These are phyloP conservation scores for Picea engelmannii DNA, from an alignment of 83 land plant species.

Conservation along the genomic window DNA sequence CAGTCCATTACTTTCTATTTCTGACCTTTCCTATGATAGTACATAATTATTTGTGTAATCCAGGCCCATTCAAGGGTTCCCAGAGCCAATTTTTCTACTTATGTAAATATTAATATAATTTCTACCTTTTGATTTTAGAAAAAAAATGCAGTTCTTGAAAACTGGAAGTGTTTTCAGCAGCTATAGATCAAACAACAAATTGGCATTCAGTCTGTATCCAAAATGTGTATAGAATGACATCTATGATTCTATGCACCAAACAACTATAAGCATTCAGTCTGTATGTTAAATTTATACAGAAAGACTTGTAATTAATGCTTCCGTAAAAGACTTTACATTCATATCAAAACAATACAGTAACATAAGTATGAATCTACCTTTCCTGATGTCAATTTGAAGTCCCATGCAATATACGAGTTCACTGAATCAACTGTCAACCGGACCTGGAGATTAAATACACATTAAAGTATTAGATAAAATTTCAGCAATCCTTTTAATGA, in stretches of 20 bases:
- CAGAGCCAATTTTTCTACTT: too few species aligned
- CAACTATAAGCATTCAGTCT: background rate
- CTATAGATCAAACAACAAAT: background rate
- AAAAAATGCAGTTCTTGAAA: background rate
- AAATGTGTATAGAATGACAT: too few species aligned
- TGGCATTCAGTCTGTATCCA: too few species aligned
- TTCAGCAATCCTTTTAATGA: background rate
- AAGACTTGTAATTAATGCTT: background rate
- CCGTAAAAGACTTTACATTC: background rate
- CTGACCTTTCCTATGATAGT: too few species aligned
- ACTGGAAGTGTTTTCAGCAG: background rate
- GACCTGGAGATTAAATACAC: slow-evolving; percentile 52
- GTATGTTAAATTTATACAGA: background rate
- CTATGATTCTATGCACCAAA: too few species aligned
- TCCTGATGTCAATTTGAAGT: slow-evolving; percentile 86
- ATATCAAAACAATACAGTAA: background rate
- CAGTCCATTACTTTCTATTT: too few species aligned
- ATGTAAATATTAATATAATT: too few species aligned
- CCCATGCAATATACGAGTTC: slow-evolving; percentile 98
- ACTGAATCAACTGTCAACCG: slow-evolving; percentile 65
- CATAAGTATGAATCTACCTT: slow-evolving; percentile 43
- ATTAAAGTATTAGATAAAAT: background rate
- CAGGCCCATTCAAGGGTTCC: too few species aligned
- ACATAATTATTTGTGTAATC: too few species aligned
- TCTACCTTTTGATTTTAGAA: too few species aligned